phyloP scores from a whole-genome alignment of 164 flowering plant species.

The Annona squamosa region DNA sequence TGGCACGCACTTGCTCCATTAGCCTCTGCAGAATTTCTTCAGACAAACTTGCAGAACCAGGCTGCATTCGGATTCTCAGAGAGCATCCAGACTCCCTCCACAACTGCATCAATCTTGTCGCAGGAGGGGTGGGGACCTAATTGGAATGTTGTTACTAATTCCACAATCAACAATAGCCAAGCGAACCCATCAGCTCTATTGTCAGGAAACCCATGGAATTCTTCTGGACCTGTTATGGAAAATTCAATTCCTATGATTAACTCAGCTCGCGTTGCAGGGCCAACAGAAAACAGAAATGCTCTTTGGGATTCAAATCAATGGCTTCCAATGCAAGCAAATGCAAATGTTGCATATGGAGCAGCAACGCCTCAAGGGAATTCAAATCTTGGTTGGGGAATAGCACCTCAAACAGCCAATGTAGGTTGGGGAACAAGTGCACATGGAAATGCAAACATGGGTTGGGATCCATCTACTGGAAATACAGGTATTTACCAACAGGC shows the following conservation, averaged over 20 bases:
- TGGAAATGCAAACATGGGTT: slow-evolving; percentile 22
- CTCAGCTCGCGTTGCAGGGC: neutral
- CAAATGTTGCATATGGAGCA: slow-evolving; percentile 29
- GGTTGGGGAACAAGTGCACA: slow-evolving; percentile 21
- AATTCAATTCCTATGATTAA: neutral
- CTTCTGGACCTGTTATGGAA: slow-evolving; percentile 8
- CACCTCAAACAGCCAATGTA: slow-evolving; percentile 19
- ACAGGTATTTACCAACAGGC: slow-evolving; percentile 26
- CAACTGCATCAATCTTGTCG: neutral
- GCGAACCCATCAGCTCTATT: slow-evolving; percentile 1
- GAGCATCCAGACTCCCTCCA: neutral
- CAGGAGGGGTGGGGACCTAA: slow-evolving; percentile 3
- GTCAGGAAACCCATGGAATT: slow-evolving; percentile 10
- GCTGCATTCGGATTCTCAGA: neutral
- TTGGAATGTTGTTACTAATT: slow-evolving; percentile 8
- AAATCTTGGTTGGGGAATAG: slow-evolving; percentile 40
- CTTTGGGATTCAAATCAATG: slow-evolving; percentile 6
- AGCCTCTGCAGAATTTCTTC: neutral
- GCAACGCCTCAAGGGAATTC: slow-evolving; percentile 28
- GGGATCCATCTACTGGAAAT: slow-evolving; percentile 27
- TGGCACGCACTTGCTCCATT: slow-evolving; percentile 1
- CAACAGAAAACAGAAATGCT: slow-evolving; percentile 5
- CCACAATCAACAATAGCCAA: slow-evolving; percentile 4
- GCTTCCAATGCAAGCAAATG: slow-evolving; percentile 17
- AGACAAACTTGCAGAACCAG: neutral